A percentile compares a stretch with the other conserved stretches of the same genome.
phyloP scores from a whole-genome alignment of 2,329 filamentous ascomycete genomes.

The Paracoccidioides brasiliensis region DNA sequence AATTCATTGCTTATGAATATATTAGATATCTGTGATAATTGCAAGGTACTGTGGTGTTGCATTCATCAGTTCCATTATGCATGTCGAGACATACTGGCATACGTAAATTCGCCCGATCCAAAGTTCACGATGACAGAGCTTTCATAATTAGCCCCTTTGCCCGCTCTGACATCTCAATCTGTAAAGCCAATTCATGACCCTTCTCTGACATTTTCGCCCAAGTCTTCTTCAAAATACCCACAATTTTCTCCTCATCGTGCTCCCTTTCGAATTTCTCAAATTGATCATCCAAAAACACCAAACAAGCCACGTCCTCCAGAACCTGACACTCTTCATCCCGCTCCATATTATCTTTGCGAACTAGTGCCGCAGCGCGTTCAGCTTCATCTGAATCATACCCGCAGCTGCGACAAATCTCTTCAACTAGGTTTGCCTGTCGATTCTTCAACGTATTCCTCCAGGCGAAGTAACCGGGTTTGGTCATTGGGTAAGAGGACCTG shows the following conservation, averaged over 20 bases:
- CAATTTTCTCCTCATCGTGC: conserved; percentile 64
- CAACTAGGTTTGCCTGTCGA: conserved; percentile 51
- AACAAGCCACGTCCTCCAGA: conserved; percentile 72
- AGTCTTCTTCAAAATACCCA: conserved; percentile 58
- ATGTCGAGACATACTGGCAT: background rate
- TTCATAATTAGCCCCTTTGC: conserved; percentile 49
- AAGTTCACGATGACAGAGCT: conserved; percentile 38
- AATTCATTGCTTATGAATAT: background rate
- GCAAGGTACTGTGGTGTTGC: background rate
- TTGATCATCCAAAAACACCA: conserved; percentile 80
- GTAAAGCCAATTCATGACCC: conserved; percentile 51
- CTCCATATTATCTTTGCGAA: conserved; percentile 62
- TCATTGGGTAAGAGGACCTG: conserved; percentile 58
- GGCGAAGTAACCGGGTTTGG: conserved; percentile 60
- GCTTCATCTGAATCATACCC: conserved; percentile 43
- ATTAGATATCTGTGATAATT: too few relatives aligned
- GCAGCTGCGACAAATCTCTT: conserved; percentile 39
- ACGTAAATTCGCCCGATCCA: background rate
- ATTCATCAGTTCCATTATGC: background rate
- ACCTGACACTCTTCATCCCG: conserved; percentile 46
- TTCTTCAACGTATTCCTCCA: conserved; percentile 67
- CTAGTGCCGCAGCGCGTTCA: conserved; percentile 53
- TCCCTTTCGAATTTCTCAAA: conserved; percentile 66
- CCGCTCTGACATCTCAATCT: conserved; percentile 51
- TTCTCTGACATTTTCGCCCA: conserved; percentile 60